Percentiles rank a stretch among this genome's conserved stretches.
phyloP scores from a whole-genome alignment of 2,329 filamentous ascomycete species.

The Fusarium foetens region DNA sequence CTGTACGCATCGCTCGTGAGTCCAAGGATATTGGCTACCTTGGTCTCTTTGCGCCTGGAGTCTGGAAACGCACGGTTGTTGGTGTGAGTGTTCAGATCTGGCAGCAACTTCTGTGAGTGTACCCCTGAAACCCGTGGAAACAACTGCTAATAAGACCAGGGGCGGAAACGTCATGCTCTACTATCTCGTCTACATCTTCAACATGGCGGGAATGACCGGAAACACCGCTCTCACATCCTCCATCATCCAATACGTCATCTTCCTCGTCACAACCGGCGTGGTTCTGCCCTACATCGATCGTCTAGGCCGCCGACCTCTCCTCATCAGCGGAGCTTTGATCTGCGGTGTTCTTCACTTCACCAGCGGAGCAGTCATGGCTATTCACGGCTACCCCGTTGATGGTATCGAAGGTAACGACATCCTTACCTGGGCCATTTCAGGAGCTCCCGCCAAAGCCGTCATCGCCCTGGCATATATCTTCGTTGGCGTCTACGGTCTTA shows the following conservation, averaged over 20 bases:
- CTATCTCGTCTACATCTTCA: slow-evolving; percentile 71
- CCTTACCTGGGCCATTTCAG: slow-evolving; percentile 58
- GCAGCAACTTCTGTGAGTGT: slow-evolving; percentile 59
- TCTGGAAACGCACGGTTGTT: slow-evolving; percentile 63
- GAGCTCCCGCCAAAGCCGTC: slow-evolving; percentile 58
- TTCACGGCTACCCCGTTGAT: slow-evolving; percentile 56
- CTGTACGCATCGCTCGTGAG: slow-evolving; percentile 51
- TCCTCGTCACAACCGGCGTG: slow-evolving; percentile 61
- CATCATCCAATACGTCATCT: slow-evolving; percentile 66
- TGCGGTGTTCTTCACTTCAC: slow-evolving; percentile 60
- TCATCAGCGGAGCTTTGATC: slow-evolving; percentile 57
- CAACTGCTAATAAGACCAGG: slow-evolving; percentile 17
- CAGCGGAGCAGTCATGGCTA: slow-evolving; percentile 61
- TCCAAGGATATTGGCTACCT: slow-evolving; percentile 53
- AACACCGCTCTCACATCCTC: slow-evolving; percentile 58
- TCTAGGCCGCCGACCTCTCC: slow-evolving; percentile 58
- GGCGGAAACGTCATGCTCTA: slow-evolving; percentile 67
- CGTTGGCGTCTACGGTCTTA: slow-evolving; percentile 51
- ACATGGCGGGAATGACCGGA: slow-evolving; percentile 65
- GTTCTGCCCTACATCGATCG: slow-evolving; percentile 62
- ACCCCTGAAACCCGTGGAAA: rapidly evolving
- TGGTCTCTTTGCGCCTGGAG: slow-evolving; percentile 57
- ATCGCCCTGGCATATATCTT: slow-evolving; percentile 63
- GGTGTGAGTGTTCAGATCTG: slow-evolving; percentile 63
- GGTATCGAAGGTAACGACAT: slow-evolving; percentile 58